Evolutionary conservation across 179 eudicot species (phyloP).

Genomic region (Heliamphora pulchella): DNA sequence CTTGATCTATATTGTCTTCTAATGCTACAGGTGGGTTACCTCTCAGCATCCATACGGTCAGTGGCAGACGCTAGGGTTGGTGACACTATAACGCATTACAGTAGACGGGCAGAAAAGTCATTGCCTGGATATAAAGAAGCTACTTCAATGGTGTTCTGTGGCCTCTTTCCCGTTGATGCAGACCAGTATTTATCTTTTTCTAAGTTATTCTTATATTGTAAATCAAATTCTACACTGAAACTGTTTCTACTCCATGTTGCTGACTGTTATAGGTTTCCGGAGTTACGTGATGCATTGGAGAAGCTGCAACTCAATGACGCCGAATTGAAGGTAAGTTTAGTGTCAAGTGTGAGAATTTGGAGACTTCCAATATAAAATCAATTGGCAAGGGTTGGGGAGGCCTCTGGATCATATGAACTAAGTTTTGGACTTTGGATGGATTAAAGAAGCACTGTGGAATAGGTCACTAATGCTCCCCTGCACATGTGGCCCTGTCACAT

Average conservation of each 20-base stretch:
- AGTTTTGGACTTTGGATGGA: too few species aligned
- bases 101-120: conserved; percentile 59
- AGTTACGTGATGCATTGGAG: conserved; percentile 92
- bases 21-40: conserved; percentile 72
- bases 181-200: conserved; percentile 56
- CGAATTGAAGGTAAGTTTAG: conserved; percentile 60
- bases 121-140: conserved; percentile 92
- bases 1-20: conserved; percentile 13
- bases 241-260: not conserved
- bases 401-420: too few species aligned
- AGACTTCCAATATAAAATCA: not conserved
- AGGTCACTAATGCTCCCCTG: too few species aligned
- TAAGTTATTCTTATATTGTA: not conserved
- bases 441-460: too few species aligned
- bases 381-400: not conserved
- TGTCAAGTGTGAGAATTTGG: not conserved
- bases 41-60: conserved; percentile 90
- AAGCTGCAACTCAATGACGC: conserved; percentile 97
- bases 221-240: not conserved
- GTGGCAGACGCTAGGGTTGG: conserved; percentile 99
- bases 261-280: conserved; percentile 59
- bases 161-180: conserved; percentile 89
- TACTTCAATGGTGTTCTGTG: conserved; percentile 98
- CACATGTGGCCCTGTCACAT: too few species aligned
- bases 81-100: conserved; percentile 75